These are phyloP conservation scores for Pseudoturritis turrita DNA, from an alignment of 345 rosid species.

Conservation along the genomic window DNA sequence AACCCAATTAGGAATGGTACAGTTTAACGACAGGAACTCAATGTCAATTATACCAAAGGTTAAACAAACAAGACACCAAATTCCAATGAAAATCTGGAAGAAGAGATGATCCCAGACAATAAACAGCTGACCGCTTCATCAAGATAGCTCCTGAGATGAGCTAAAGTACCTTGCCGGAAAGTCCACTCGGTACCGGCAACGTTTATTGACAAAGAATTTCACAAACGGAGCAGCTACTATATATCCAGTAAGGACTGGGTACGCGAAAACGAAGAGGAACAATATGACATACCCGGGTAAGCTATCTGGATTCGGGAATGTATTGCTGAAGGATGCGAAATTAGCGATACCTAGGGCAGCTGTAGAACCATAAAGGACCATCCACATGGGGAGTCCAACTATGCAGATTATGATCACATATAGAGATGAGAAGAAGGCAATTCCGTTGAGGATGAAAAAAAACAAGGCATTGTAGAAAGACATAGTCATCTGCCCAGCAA, in stretches of 20 bases:
- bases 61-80: too few species aligned
- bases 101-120: too few species aligned
- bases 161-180: neutral
- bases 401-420: constrained; percentile 19
- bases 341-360: neutral
- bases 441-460: constrained; percentile 7
- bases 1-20: too few species aligned
- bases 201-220: neutral
- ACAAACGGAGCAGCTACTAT: neutral
- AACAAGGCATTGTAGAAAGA: neutral
- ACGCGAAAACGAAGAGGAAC: neutral
- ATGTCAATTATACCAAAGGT: too few species aligned
- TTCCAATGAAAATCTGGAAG: too few species aligned
- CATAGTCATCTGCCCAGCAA: constrained; percentile 19
- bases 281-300: neutral
- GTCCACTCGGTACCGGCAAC: neutral
- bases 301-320: neutral
- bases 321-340: neutral
- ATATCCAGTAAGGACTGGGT: neutral
- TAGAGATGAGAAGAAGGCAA: constrained; percentile 15
- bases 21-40: too few species aligned
- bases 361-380: neutral
- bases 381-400: constrained; percentile 19
- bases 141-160: neutral
- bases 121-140: too few species aligned